A percentile compares a stretch with the other conserved stretches of the same genome.
Evolutionary conservation across 306 rosid genomes (phyloP).

Genomic region (Pyrus communis): DNA sequence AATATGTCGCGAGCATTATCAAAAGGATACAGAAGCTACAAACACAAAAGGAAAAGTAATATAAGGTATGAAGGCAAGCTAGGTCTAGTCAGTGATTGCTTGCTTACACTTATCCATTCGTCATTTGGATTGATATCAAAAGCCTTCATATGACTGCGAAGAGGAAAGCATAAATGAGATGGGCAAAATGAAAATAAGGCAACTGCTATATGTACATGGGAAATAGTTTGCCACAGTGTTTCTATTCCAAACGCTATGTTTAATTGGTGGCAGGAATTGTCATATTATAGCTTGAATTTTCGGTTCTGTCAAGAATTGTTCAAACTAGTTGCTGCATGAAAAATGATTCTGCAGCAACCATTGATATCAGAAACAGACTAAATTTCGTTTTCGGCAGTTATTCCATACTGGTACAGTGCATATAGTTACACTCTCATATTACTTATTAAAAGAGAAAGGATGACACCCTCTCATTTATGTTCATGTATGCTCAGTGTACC

Average conservation of each 20-base stretch:
- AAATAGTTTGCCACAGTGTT: slow-evolving; percentile 1
- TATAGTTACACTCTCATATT: background rate
- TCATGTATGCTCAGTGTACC: background rate
- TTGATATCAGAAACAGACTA: background rate
- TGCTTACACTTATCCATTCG: slow-evolving; percentile 88
- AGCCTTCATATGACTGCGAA: slow-evolving; percentile 86
- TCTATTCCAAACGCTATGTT: slow-evolving; percentile 7
- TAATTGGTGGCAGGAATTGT: slow-evolving; percentile 2
- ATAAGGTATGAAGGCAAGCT: background rate
- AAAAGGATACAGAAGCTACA: background rate
- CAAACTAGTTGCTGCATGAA: background rate
- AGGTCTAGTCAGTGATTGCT: slow-evolving; percentile 7
- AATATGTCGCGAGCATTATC: slow-evolving; percentile 23
- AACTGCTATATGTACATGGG: slow-evolving; percentile 2
- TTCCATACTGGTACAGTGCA: background rate
- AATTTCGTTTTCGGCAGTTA: background rate
- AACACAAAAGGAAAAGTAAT: slow-evolving; percentile 8
- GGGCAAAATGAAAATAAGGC: background rate
- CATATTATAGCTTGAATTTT: background rate
- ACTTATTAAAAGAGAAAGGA: background rate
- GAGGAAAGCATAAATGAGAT: slow-evolving; percentile 18
- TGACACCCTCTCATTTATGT: background rate
- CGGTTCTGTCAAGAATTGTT: background rate
- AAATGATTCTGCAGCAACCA: background rate
- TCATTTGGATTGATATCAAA: slow-evolving; percentile 90